Conservation (phyloP, 108 stramenopile genomes). For the Fistulifera solaris region DNA sequence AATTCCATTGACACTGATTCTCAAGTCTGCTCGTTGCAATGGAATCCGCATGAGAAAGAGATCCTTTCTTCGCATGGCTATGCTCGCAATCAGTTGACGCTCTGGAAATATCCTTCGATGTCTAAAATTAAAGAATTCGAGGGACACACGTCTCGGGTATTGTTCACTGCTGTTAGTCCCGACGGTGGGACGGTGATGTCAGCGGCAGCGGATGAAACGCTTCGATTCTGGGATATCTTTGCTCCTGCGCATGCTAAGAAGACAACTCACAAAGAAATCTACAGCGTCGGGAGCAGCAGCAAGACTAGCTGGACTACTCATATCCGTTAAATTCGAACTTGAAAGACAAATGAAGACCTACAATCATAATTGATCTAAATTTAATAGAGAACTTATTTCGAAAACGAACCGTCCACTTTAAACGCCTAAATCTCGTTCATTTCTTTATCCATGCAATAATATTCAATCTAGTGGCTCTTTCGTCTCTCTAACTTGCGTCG, state of each 20-base stretch:
- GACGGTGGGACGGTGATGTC: constrained; percentile 92
- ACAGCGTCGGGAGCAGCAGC: neutral
- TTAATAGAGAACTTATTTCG: neutral
- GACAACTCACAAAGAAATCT: neutral
- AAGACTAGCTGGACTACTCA: constrained; percentile 38
- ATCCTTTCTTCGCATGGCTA: constrained; percentile 95
- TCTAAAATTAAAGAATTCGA: constrained; percentile 93
- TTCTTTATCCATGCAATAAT: neutral
- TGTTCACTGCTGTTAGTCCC: constrained; percentile 92
- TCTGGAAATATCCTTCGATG: constrained; percentile 99
- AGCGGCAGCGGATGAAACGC: constrained; percentile 96
- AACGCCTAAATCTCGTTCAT: neutral
- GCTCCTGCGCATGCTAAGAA: constrained; percentile 43
- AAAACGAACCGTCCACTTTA: neutral
- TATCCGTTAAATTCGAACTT: constrained; percentile 18
- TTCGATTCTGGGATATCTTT: constrained; percentile 98
- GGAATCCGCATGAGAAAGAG: constrained; percentile 94
- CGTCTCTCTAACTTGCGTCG: constrained; percentile 74
- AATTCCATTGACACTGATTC: constrained; percentile 97
- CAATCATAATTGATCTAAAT: neutral
- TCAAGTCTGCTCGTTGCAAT: constrained; percentile 93
- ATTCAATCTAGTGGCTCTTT: constrained; percentile 43
- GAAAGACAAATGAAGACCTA: neutral
- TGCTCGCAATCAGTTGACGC: constrained; percentile 90
- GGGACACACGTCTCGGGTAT: constrained; percentile 93